Conservation (phyloP, 2,329 filamentous ascomycete species). For the Amauroascus verrucosus region DNA sequence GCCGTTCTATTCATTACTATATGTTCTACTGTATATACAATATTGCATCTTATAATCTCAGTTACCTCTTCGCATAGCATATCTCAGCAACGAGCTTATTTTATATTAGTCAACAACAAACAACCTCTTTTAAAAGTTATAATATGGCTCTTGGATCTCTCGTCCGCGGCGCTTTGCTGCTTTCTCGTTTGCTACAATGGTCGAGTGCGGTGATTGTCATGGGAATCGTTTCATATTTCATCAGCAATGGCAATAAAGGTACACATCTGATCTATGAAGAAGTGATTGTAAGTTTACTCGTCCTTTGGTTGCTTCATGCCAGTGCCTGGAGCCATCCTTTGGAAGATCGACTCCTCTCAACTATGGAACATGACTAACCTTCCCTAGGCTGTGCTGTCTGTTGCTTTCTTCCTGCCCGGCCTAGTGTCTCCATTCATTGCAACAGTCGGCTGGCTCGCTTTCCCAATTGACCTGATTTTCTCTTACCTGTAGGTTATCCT, state of each 20-base stretch:
- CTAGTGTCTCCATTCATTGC: slow-evolving; percentile 35
- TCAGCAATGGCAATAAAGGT: slow-evolving; percentile 26
- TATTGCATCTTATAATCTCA: too few species aligned
- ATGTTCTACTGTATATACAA: too few species aligned
- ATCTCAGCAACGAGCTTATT: too few species aligned
- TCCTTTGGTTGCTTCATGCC: neutral
- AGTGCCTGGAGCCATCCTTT: neutral
- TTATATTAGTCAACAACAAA: too few species aligned
- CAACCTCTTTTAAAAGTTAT: too few species aligned
- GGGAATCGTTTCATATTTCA: slow-evolving; percentile 34
- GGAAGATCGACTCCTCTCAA: neutral
- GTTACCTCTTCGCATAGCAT: too few species aligned
- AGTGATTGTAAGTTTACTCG: slow-evolving; percentile 29
- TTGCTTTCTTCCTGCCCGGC: slow-evolving; percentile 36
- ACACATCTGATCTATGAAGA: slow-evolving; percentile 31
- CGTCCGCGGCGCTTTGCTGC: slow-evolving; percentile 11
- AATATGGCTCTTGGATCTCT: too few species aligned
- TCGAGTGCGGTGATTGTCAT: slow-evolving; percentile 33
- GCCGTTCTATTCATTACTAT: neutral
- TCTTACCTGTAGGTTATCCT: slow-evolving; percentile 35
- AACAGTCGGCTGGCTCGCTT: slow-evolving; percentile 28
- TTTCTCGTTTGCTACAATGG: slow-evolving; percentile 27
- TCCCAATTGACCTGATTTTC: slow-evolving; percentile 36
- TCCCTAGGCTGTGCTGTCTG: slow-evolving; percentile 25
- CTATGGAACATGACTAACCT: neutral